phyloP scores from a whole-genome alignment of 257 asterid species.

The Gentiana dahurica region DNA sequence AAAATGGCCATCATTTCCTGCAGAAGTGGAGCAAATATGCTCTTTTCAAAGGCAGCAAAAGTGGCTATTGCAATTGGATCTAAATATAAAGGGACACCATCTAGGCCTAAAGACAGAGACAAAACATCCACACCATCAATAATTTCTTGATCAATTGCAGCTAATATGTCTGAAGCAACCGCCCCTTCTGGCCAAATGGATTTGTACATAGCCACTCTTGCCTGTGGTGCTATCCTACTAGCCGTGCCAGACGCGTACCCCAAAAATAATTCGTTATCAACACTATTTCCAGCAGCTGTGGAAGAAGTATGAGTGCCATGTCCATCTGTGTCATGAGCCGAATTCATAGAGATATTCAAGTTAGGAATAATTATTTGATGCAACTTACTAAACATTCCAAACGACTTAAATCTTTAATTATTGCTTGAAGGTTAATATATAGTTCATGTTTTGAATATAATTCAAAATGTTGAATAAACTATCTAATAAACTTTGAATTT shows the following conservation, averaged over 20 bases:
- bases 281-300: conserved; percentile 35
- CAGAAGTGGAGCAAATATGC: conserved; percentile 28
- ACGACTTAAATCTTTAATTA: no score
- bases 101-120: conserved; percentile 21
- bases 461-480: no score
- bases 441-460: no score
- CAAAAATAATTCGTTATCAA: conserved; percentile 19
- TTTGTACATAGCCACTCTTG: conserved; percentile 29
- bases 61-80: conserved; percentile 34
- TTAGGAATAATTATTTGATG: conserved; percentile 9
- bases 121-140: conserved; percentile 35
- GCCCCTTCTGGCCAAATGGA: conserved; percentile 17
- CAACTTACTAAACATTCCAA: no score
- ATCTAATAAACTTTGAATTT: no score
- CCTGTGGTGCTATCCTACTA: conserved; percentile 36
- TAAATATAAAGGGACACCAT: conserved; percentile 6
- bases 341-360: conserved; percentile 27
- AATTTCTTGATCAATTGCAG: conserved; percentile 45
- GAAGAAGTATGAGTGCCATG: conserved; percentile 42
- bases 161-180: conserved; percentile 25
- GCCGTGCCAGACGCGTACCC: conserved; percentile 40
- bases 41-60: conserved; percentile 32
- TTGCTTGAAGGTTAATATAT: no score
- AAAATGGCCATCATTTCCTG: conserved; percentile 20
- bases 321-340: conserved; percentile 27